Percentiles rank a stretch among this genome's conserved stretches.
Conservation (phyloP, 139 green algal species). For the Penium margaritaceum region DNA sequence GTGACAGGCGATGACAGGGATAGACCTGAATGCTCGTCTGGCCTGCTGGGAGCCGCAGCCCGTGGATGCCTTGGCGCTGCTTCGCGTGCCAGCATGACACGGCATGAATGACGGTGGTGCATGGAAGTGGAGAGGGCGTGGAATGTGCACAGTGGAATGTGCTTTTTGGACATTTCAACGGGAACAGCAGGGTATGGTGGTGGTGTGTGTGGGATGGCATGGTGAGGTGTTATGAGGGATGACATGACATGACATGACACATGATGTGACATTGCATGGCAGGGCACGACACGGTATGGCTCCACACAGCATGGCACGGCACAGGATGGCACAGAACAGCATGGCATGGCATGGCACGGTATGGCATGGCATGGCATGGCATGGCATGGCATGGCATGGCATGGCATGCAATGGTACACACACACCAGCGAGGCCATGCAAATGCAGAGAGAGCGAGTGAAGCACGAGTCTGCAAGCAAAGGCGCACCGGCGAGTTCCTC, state of each 20-base stretch:
- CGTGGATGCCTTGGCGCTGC: too few species aligned
- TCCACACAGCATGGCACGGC: not conserved
- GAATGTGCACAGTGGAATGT: too few species aligned
- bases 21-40: too few species aligned
- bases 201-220: not conserved
- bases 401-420: not conserved
- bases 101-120: too few species aligned
- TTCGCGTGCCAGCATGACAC: too few species aligned
- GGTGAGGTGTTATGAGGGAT: not conserved
- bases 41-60: too few species aligned
- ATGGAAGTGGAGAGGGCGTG: too few species aligned
- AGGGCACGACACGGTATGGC: not conserved
- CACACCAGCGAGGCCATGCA: too few species aligned
- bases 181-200: not conserved
- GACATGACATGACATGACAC: not conserved
- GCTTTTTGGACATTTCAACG: not conserved
- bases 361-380: not conserved
- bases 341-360: not conserved
- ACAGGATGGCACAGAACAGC: not conserved
- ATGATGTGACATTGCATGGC: not conserved
- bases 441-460: too few species aligned
- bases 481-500: not conserved
- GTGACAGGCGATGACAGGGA: too few species aligned
- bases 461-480: not conserved
- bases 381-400: not conserved